These are phyloP conservation scores for Linum usitatissimum DNA, from an alignment of 345 rosid species.

Conservation along the genomic window DNA sequence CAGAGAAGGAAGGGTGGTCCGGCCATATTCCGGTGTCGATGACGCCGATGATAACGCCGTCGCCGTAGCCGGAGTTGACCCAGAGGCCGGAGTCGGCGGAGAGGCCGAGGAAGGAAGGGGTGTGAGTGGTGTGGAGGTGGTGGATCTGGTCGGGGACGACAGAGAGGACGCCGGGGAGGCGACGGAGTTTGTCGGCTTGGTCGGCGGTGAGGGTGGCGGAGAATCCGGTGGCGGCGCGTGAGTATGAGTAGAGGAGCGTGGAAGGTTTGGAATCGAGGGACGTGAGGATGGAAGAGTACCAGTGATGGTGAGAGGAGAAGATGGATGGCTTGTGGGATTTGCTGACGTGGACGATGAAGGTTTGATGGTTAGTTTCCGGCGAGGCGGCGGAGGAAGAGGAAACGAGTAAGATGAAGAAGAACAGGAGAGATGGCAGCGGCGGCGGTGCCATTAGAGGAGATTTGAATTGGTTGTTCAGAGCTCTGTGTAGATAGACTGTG, in stretches of 20 bases:
- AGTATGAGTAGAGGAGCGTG: slow-evolving; percentile 57
- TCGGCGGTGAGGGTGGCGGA: slow-evolving; percentile 52
- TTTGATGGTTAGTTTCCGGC: not conserved
- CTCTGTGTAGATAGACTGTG: not conserved
- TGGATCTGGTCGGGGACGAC: slow-evolving; percentile 58
- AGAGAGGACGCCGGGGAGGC: slow-evolving; percentile 45
- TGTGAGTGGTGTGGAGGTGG: slow-evolving; percentile 69
- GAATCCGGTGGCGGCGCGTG: slow-evolving; percentile 54
- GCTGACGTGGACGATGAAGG: slow-evolving; percentile 3
- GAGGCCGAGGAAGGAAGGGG: slow-evolving; percentile 67
- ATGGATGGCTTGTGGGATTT: slow-evolving; percentile 39
- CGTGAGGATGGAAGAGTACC: slow-evolving; percentile 60
- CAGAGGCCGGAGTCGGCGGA: slow-evolving; percentile 50
- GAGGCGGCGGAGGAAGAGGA: not conserved
- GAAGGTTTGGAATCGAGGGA: slow-evolving; percentile 26
- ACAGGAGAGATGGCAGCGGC: no score
- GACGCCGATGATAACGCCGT: slow-evolving; percentile 67
- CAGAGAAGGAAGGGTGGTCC: slow-evolving; percentile 57
- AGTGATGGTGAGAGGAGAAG: slow-evolving; percentile 46
- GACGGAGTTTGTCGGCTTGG: slow-evolving; percentile 38
- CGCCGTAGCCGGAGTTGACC: slow-evolving; percentile 51
- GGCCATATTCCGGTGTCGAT: slow-evolving; percentile 90
- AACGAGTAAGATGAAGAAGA: not conserved
- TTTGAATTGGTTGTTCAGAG: not conserved
- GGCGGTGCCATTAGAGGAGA: not conserved